Percentiles rank a stretch among this genome's conserved stretches.
Evolutionary conservation across 805 yeast species (phyloP).

Genomic region (Babjeviella inositovora): DNA sequence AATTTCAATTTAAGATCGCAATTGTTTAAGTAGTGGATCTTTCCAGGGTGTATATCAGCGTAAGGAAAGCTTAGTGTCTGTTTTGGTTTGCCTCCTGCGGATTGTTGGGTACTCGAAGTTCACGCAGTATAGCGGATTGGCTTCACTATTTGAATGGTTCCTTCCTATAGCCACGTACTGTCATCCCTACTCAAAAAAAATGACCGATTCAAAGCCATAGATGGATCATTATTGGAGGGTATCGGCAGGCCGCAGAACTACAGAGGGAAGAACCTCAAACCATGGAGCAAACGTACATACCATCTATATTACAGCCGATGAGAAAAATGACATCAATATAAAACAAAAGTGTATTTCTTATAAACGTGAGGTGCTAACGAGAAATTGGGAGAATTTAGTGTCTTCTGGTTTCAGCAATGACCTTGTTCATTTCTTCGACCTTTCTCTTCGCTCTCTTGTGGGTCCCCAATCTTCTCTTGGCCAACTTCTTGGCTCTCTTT

Average conservation of each 20-base stretch:
- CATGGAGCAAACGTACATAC: constrained; percentile 6
- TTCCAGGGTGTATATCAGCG: too few relatives aligned
- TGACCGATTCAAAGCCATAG: too few relatives aligned
- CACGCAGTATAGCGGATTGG: too few relatives aligned
- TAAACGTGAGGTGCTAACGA: background rate
- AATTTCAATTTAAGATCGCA: too few relatives aligned
- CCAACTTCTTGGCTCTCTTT: constrained; percentile 99
- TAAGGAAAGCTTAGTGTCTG: too few relatives aligned
- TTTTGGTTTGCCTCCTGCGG: too few relatives aligned
- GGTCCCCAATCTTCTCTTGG: constrained; percentile 99
- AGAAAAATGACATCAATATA: constrained; percentile 1
- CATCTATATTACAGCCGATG: constrained; percentile 1
- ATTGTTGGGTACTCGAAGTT: too few relatives aligned
- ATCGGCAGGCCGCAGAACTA: constrained; percentile 4
- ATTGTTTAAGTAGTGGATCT: too few relatives aligned
- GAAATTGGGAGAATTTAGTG: constrained; percentile 29
- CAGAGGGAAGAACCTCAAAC: constrained; percentile 6
- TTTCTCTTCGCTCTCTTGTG: constrained; percentile 99
- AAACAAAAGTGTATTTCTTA: background rate
- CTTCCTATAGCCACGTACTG: too few relatives aligned
- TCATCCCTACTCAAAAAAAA: too few relatives aligned
- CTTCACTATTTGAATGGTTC: too few relatives aligned
- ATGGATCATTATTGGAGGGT: background rate
- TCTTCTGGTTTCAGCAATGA: constrained; percentile 96
- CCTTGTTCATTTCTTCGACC: constrained; percentile 95